Evolutionary conservation across 2,329 filamentous ascomycete genomes (phyloP).

Genomic region (Davidsoniella virescens): DNA sequence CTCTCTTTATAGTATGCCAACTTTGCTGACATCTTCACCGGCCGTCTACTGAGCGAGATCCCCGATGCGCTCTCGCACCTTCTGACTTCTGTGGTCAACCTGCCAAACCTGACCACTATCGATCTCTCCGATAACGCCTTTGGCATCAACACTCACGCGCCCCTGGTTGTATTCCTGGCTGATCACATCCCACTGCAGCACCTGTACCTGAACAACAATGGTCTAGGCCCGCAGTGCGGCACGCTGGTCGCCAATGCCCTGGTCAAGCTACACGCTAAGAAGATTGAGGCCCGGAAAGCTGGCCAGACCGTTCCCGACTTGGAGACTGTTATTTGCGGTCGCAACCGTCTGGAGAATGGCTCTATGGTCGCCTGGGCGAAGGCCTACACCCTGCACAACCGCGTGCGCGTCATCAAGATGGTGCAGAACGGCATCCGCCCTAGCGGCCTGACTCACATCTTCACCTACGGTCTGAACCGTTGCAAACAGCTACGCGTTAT

Average conservation of each 20-base stretch:
- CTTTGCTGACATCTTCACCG: constrained; percentile 94
- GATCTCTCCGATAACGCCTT: constrained; percentile 98
- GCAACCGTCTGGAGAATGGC: constrained; percentile 88
- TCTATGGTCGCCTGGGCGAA: constrained; percentile 93
- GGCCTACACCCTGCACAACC: constrained; percentile 66
- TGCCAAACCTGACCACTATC: constrained; percentile 74
- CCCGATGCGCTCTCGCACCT: constrained; percentile 75
- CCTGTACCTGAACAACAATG: constrained; percentile 96
- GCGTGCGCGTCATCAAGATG: constrained; percentile 83
- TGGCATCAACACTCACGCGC: constrained; percentile 84
- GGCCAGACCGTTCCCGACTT: constrained; percentile 63
- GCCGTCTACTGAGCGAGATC: constrained; percentile 82
- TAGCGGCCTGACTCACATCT: constrained; percentile 71
- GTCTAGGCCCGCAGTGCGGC: constrained; percentile 80
- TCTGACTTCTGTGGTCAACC: constrained; percentile 70
- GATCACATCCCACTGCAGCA: constrained; percentile 81
- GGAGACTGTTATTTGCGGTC: constrained; percentile 93
- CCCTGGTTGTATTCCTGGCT: constrained; percentile 80
- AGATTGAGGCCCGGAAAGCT: constrained; percentile 57
- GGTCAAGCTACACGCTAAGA: constrained; percentile 65
- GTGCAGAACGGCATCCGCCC: constrained; percentile 94
- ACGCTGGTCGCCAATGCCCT: constrained; percentile 80
- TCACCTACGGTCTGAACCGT: constrained; percentile 62
- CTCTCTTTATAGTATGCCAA: constrained; percentile 47
- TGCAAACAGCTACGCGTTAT: constrained; percentile 55